Conservation (phyloP, 2,329 filamentous ascomycete genomes). For the Diaporthe aspalathi region DNA sequence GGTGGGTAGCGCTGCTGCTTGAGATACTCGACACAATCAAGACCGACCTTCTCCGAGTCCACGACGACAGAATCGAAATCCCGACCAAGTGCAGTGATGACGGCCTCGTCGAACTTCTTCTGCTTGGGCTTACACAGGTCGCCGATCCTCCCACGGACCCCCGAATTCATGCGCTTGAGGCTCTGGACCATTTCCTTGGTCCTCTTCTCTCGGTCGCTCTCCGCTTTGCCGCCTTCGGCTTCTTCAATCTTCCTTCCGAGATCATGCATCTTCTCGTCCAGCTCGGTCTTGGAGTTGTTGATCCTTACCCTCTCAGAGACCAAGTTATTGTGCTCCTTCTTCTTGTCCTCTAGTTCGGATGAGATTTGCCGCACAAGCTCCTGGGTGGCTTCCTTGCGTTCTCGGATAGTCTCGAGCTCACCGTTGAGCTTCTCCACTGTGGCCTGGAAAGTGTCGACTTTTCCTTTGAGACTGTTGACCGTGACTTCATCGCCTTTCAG, state of each 20-base stretch:
- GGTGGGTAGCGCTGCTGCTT: conserved; percentile 89
- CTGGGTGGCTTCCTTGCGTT: conserved; percentile 74
- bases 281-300: conserved; percentile 84
- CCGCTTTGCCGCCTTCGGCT: conserved; percentile 85
- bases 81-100: conserved; percentile 89
- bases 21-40: conserved; percentile 93
- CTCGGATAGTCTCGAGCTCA: conserved; percentile 76
- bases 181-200: conserved; percentile 86
- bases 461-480: conserved; percentile 88
- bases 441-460: conserved; percentile 82
- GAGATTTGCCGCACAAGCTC: conserved; percentile 74
- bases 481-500: conserved; percentile 92
- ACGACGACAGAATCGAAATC: conserved; percentile 96
- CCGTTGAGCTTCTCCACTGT: conserved; percentile 78
- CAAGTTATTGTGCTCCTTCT: conserved; percentile 88
- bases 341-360: conserved; percentile 85
- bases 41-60: conserved; percentile 92
- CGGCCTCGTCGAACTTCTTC: conserved; percentile 94
- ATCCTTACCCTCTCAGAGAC: conserved; percentile 86
- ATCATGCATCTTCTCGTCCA: conserved; percentile 91
- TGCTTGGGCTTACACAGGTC: conserved; percentile 96
- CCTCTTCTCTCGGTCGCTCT: conserved; percentile 83
- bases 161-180: conserved; percentile 90
- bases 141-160: conserved; percentile 89
- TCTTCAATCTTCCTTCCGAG: conserved; percentile 84